Evolutionary conservation across 805 yeast genomes (phyloP), one percentile per base, ranked within the genome.

Genomic region (Isabelozyma heimii): DNA sequence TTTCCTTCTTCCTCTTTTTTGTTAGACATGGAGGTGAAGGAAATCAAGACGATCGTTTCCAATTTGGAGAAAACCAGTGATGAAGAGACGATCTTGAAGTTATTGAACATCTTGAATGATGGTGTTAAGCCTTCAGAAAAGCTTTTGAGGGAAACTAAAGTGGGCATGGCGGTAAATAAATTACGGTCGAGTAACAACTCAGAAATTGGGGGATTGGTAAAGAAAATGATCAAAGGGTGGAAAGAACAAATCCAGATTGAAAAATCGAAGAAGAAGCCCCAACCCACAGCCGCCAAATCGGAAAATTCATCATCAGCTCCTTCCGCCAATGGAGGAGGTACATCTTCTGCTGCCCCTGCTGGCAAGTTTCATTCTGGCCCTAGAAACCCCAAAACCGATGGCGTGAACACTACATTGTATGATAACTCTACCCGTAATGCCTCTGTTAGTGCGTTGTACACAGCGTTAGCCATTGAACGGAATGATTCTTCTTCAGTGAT

Each of bases 121-220:
- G 89, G 88, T 10, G 88, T 90, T 46, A 74, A 76, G 56, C 97
- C 98, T 8, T 84, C 95, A 1, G 98, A 92, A 62, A 81, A 84
- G 63, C 74, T 92, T 35, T 75, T 92, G 45, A 80, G 97, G 60
- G 96, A 92, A 61, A 94, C 99, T 8, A 91, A 90, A 66, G 92
- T 94, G n/a, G 99, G 99, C 54, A 92, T 94, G 14, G 92, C 91
- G 8, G 97, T 94, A 40, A 94, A 94, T 72, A 91, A 89, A 67
- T 82, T 87, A 60, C 82, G 96, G 54, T 70, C 88, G 8, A 82
- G 84, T 43, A 61, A 69, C 28, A 89, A 87, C 66, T 52, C 79
- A 17, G 95, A 91, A 56, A 79, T 94, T 42, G 75, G 85, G 10
- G 69, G 77, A 2, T 69, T 87, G 39, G 98, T 92, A 37, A 89